Evolutionary conservation across 2,329 filamentous ascomycete genomes (phyloP).

Genomic region (Shiraia bambusicola): DNA sequence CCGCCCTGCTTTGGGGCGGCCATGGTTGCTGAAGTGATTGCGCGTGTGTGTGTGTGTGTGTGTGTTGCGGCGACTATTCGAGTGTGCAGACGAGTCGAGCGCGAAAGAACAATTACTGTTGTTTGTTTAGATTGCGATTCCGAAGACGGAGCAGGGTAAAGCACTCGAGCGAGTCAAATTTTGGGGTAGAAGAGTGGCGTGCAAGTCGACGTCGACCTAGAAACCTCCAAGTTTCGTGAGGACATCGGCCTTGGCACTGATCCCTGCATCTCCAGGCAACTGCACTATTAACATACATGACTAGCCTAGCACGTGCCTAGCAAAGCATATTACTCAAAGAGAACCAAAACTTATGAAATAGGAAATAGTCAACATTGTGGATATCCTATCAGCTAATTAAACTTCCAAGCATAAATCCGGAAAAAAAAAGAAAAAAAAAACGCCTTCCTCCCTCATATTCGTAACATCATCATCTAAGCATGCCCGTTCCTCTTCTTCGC

Average conservation of each 20-base stretch:
- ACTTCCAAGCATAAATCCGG: no score
- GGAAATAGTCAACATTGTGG: no score
- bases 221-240: slow-evolving; percentile 20
- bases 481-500: slow-evolving; percentile 57
- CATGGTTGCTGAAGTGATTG: slow-evolving; percentile 29
- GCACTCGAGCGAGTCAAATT: not conserved
- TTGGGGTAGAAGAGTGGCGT: slow-evolving; percentile 2
- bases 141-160: not conserved
- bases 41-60: no score
- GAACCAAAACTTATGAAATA: no score
- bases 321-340: no score
- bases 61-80: not conserved
- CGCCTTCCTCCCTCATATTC: not conserved
- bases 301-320: slow-evolving; percentile 2
- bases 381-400: no score
- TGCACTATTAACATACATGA: not conserved
- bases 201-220: slow-evolving; percentile 4
- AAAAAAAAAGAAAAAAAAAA: no score
- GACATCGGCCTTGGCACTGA: slow-evolving; percentile 26
- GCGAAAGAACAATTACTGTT: not conserved
- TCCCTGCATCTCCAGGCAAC: slow-evolving; percentile 7
- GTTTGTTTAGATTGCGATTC: not conserved
- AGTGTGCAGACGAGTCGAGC: not conserved
- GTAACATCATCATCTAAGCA: slow-evolving; percentile 4
- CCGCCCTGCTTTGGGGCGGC: slow-evolving; percentile 33